Evolutionary conservation across 495 filamentous ascomycete species (phyloP).

Genomic region (Xeromyces bisporus): DNA sequence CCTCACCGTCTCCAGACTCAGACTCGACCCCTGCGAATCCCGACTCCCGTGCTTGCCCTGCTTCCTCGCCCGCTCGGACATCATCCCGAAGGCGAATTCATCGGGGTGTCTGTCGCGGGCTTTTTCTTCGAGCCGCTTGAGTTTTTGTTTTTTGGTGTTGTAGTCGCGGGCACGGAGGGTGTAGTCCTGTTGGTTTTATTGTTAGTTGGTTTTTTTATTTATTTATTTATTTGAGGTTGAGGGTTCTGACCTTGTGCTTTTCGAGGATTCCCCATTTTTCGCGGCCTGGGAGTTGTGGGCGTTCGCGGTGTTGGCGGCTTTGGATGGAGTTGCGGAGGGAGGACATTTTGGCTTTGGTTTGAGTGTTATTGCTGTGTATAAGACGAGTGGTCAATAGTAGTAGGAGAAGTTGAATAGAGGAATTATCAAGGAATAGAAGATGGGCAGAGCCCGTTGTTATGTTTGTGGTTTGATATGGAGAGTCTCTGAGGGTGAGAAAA

Average conservation of each 20-base stretch:
- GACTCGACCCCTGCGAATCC: slow-evolving; percentile 18
- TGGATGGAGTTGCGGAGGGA: slow-evolving; percentile 70
- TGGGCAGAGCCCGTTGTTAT: too few species aligned
- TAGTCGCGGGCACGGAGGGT: slow-evolving; percentile 76
- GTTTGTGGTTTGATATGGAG: too few species aligned
- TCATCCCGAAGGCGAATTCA: slow-evolving; percentile 93
- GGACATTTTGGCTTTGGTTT: slow-evolving; percentile 51
- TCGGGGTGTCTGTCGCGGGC: slow-evolving; percentile 81
- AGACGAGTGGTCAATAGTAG: too few species aligned
- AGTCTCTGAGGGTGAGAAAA: too few species aligned
- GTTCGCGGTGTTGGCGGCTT: slow-evolving; percentile 64
- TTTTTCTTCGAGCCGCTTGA: slow-evolving; percentile 64
- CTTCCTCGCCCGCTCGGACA: slow-evolving; percentile 31
- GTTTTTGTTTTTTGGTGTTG: slow-evolving; percentile 64
- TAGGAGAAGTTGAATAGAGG: too few species aligned
- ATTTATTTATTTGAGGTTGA: not conserved
- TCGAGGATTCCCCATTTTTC: slow-evolving; percentile 72
- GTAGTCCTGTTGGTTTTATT: slow-evolving; percentile 51
- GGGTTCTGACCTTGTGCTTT: slow-evolving; percentile 54
- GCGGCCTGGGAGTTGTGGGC: slow-evolving; percentile 69
- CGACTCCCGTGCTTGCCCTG: slow-evolving; percentile 42
- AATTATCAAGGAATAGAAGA: too few species aligned
- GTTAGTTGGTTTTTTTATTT: slow-evolving; percentile 8
- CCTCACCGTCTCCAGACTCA: slow-evolving; percentile 56
- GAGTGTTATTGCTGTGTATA: slow-evolving; percentile 1